A percentile compares a stretch with the other conserved stretches of the same genome.
phyloP scores from a whole-genome alignment of 23 red algal genomes.

The Gracilaria caudata region DNA sequence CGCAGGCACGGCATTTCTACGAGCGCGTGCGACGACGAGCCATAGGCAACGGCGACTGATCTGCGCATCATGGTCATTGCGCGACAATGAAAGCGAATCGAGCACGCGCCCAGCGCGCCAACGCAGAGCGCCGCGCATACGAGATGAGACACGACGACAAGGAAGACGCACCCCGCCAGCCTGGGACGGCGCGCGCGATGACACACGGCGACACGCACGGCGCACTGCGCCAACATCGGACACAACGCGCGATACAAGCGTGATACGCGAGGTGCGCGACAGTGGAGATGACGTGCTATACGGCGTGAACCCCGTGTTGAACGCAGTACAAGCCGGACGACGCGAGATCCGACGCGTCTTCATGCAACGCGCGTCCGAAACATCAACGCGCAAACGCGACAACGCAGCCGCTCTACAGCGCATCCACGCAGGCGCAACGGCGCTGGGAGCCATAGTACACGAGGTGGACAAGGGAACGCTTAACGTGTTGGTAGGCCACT shows the following conservation, averaged over 20 bases:
- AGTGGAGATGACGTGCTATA: conserved; percentile 87
- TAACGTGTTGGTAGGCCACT: conserved; percentile 78
- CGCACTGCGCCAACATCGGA: neutral
- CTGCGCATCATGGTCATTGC: conserved; percentile 14
- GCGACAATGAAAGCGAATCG: neutral
- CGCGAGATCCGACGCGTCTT: conserved; percentile 65
- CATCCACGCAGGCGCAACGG: conserved; percentile 36
- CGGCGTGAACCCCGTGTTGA: conserved; percentile 81
- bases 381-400: conserved; percentile 30
- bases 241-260: neutral
- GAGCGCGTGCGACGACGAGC: neutral
- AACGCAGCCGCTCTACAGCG: conserved; percentile 33
- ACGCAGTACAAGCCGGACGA: conserved; percentile 55
- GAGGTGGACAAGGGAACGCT: conserved; percentile 80
- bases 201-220: neutral
- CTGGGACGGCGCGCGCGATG: too few species aligned
- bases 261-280: conserved; percentile 16
- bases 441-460: conserved; percentile 16
- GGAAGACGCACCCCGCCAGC: too few species aligned
- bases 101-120: too few species aligned
- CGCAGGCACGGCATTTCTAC: neutral
- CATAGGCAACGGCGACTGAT: neutral
- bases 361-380: conserved; percentile 35
- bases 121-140: neutral
- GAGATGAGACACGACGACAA: neutral